Evolutionary conservation across 176 grass and related monocot genomes (phyloP).

Genomic region (Oryza punctata): DNA sequence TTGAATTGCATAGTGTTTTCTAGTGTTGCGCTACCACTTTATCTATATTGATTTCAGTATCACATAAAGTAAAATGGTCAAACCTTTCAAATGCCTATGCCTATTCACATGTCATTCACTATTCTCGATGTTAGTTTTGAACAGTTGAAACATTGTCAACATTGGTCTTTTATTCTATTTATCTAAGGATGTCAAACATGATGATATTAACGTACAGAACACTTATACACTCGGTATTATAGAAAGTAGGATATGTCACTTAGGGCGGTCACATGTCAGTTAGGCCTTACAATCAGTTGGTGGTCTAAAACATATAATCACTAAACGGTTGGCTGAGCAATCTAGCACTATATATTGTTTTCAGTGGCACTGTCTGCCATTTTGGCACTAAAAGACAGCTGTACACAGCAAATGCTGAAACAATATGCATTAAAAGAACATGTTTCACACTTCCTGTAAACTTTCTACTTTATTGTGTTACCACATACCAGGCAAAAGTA

Average conservation of each 20-base stretch:
- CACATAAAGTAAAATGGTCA: too few species aligned
- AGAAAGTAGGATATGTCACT: not conserved
- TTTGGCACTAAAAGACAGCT: not conserved
- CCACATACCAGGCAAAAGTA: constrained; percentile 50
- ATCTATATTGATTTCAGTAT: too few species aligned
- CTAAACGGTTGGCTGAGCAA: not conserved
- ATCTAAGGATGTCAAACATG: too few species aligned
- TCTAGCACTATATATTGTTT: not conserved
- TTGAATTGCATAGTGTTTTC: not conserved
- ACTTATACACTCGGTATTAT: not conserved
- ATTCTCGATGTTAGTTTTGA: too few species aligned
- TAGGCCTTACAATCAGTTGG: not conserved
- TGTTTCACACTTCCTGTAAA: not conserved
- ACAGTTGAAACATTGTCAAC: too few species aligned
- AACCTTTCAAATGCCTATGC: too few species aligned
- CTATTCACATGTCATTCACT: too few species aligned
- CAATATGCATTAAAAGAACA: not conserved
- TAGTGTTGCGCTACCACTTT: not conserved
- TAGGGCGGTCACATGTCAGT: not conserved
- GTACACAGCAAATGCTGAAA: not conserved
- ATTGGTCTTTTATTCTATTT: too few species aligned
- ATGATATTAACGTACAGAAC: too few species aligned
- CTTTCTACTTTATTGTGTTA: not conserved
- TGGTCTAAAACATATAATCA: not conserved
- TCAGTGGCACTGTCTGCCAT: not conserved